Evolutionary conservation across 2,329 filamentous ascomycete species (phyloP), one percentile per base, ranked within the genome.

Genomic region (Tolypocladium cylindrosporum): DNA sequence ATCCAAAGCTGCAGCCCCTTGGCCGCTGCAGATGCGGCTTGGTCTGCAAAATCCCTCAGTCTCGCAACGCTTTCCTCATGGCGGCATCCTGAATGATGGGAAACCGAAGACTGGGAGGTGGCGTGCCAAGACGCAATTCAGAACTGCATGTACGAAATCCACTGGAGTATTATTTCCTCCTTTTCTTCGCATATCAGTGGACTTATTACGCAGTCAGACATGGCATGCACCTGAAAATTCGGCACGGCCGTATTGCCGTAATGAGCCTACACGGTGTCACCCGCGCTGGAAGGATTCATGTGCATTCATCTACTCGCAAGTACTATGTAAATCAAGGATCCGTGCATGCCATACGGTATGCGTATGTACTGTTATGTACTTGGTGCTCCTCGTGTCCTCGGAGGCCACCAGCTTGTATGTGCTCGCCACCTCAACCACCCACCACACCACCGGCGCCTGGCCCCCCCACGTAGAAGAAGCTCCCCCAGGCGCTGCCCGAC

Each of bases 371-470:
- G 5, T 27, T 10, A 51, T 51, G 9, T 34, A 36, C 48, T 36
- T 36, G 11, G 5, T 24, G 3, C 24, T 27, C 24, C 24, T 27
- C 24, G 24, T 24, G 21, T 24, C 21, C 21, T 24, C 21, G 21
- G 43, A 48, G 43, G 24, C 43, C 43, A 48, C 27, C 27, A 31
- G 27, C 27, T 31, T 31, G 27, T 31, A 31, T 31, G 27, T 31
- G 4, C 27, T 31, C 27, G 27, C 24, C 24, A 27, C 24, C 24
- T 63, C 42, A 65, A 6, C 57, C 61, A 14, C 62, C 63, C 36
- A 63, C 57, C 1, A 64, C 59, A 13, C 61, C 62, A 10, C 60
- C 60, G 2, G 62, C 64, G 50, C 63, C 64, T 2, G 63, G 61
- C 0, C 63, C 64, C 2, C 64, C 64, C 3, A 65, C 39, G 52